Conservation (phyloP, 352 stramenopile genomes). For the Phytophthora multivora region DNA sequence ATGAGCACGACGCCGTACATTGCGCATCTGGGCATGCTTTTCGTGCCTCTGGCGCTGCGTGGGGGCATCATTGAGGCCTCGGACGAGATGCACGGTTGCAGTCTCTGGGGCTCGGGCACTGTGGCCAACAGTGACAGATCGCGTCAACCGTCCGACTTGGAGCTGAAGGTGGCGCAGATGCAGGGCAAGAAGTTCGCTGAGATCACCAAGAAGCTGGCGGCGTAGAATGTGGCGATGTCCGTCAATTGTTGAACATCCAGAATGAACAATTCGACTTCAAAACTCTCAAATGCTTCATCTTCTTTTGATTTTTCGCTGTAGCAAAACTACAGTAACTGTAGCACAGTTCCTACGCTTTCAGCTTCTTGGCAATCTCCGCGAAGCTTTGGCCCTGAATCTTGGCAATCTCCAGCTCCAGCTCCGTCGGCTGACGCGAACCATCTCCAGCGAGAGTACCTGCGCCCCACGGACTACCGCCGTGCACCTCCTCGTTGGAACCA, state of each 20-base stretch:
- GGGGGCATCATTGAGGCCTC: constrained; percentile 34
- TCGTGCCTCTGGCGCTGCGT: constrained; percentile 67
- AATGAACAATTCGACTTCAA: no score
- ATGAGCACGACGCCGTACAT: constrained; percentile 82
- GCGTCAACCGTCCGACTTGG: constrained; percentile 73
- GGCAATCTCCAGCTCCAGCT: constrained; percentile 75
- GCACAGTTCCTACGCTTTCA: constrained; percentile 30
- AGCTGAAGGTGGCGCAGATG: constrained; percentile 66
- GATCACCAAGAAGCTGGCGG: constrained; percentile 74
- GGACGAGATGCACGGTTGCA: constrained; percentile 66
- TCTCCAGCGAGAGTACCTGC: constrained; percentile 78
- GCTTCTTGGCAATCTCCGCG: constrained; percentile 74
- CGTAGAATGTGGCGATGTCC: neutral
- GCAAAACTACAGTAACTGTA: no score
- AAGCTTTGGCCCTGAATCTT: constrained; percentile 81
- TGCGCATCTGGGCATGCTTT: constrained; percentile 87
- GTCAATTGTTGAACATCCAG: no score
- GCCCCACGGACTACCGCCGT: constrained; percentile 73
- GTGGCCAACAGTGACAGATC: constrained; percentile 73
- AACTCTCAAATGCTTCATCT: no score
- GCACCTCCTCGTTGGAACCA: constrained; percentile 61
- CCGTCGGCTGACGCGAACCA: constrained; percentile 73
- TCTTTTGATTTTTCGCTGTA: no score
- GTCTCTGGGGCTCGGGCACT: constrained; percentile 77
- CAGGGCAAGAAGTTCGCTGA: constrained; percentile 83